Conservation (phyloP, 345 rosid genomes). For the Dimocarpus longan region DNA sequence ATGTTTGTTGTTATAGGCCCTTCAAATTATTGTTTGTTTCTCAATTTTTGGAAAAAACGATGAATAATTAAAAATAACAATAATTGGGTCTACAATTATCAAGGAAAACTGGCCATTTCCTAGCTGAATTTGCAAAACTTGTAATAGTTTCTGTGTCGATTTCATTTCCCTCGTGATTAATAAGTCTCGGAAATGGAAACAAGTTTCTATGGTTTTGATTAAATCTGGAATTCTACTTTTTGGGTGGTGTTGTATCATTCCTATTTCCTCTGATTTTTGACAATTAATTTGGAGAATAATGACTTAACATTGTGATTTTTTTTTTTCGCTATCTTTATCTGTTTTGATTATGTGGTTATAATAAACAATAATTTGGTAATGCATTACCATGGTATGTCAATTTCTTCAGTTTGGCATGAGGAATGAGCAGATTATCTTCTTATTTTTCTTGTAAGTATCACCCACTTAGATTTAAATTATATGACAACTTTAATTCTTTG, state of each 20-base stretch:
- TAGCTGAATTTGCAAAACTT: background rate
- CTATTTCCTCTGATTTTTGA: background rate
- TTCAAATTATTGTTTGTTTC: background rate
- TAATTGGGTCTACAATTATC: background rate
- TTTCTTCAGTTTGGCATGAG: slow-evolving; percentile 13
- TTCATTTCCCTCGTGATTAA: background rate
- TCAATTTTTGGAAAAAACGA: background rate
- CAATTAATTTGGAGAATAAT: background rate
- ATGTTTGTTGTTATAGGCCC: background rate
- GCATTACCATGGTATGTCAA: background rate
- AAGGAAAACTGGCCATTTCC: background rate
- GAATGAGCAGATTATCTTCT: slow-evolving; percentile 10
- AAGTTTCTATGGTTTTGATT: background rate
- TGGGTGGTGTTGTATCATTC: background rate
- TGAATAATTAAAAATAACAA: background rate
- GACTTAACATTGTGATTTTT: background rate
- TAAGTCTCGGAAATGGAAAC: background rate
- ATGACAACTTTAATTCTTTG: background rate
- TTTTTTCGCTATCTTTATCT: background rate
- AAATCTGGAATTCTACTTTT: background rate
- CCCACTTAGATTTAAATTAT: slow-evolving; percentile 7
- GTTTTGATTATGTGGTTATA: background rate
- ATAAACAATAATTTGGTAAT: background rate
- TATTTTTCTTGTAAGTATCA: slow-evolving; percentile 9
- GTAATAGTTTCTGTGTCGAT: background rate